Percentiles rank a stretch among this genome's conserved stretches.
phyloP scores from a whole-genome alignment of 2,329 filamentous ascomycete genomes.

The Fusarium liriodendri region DNA sequence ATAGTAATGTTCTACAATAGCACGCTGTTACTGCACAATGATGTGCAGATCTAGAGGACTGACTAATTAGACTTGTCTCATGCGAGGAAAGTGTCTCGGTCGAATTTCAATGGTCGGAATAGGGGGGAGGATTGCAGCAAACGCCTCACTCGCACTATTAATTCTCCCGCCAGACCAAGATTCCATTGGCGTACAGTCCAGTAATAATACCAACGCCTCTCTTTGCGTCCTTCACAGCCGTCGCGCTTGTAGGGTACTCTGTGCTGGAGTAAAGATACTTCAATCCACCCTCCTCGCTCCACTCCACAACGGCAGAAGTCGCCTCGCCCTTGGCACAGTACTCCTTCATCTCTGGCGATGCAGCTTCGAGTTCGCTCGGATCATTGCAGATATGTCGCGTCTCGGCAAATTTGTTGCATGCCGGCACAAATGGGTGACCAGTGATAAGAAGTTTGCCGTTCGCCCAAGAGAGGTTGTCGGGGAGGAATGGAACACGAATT shows the following conservation, averaged over 20 bases:
- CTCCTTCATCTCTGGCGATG: slow-evolving; percentile 1
- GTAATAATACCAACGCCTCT: slow-evolving; percentile 49
- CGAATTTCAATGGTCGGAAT: not conserved
- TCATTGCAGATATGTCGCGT: slow-evolving; percentile 52
- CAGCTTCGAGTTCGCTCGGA: slow-evolving; percentile 37
- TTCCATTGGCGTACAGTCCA: slow-evolving; percentile 53
- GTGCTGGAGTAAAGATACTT: slow-evolving; percentile 48
- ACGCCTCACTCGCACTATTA: not conserved
- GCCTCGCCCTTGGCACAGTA: slow-evolving; percentile 9
- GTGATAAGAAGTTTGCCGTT: slow-evolving; percentile 51
- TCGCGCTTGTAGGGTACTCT: slow-evolving; percentile 50
- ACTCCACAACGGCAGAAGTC: slow-evolving; percentile 48
- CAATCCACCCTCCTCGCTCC: slow-evolving; percentile 49
- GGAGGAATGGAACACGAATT: slow-evolving; percentile 49
- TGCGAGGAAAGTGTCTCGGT: not conserved
- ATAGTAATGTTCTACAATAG: not conserved
- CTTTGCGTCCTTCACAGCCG: slow-evolving; percentile 45
- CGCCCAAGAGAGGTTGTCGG: slow-evolving; percentile 53
- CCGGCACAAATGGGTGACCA: slow-evolving; percentile 52
- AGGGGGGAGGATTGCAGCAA: not conserved
- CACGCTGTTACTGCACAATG: not conserved
- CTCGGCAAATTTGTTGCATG: slow-evolving; percentile 46
- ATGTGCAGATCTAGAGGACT: not conserved
- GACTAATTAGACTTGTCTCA: not conserved
- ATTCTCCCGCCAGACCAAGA: slow-evolving; percentile 43